phyloP scores from a whole-genome alignment of 2,329 filamentous ascomycete species.

The Ophiostoma montium region DNA sequence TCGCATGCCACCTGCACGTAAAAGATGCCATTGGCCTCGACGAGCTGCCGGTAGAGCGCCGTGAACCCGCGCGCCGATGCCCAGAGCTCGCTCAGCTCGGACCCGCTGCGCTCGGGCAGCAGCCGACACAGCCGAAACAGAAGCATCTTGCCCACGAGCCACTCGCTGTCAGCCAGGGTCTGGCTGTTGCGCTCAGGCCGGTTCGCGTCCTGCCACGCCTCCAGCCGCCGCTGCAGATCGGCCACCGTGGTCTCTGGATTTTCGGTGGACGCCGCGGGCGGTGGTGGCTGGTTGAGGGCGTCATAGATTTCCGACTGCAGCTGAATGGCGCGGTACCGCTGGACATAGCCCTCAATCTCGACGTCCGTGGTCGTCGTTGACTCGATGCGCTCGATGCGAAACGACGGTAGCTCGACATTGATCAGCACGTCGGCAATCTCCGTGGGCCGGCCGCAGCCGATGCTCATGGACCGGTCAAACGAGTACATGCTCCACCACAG shows the following conservation, averaged over 20 bases:
- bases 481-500: slow-evolving; percentile 19
- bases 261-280: neutral
- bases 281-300: slow-evolving; percentile 2
- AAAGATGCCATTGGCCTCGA: slow-evolving; percentile 16
- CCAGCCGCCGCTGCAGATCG: slow-evolving; percentile 6
- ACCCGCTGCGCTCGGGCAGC: slow-evolving; percentile 8
- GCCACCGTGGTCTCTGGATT: neutral
- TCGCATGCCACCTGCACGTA: slow-evolving; percentile 17
- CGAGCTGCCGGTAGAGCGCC: slow-evolving; percentile 13
- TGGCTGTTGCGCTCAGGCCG: slow-evolving; percentile 12
- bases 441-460: slow-evolving; percentile 14
- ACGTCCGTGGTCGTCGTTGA: slow-evolving; percentile 10
- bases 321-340: slow-evolving; percentile 15
- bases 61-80: slow-evolving; percentile 12
- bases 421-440: slow-evolving; percentile 16
- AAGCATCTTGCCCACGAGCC: slow-evolving; percentile 15
- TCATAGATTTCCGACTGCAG: slow-evolving; percentile 16
- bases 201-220: slow-evolving; percentile 9
- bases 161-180: slow-evolving; percentile 15
- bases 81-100: slow-evolving; percentile 14
- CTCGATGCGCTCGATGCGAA: slow-evolving; percentile 16
- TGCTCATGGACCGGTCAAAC: slow-evolving; percentile 16
- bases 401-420: slow-evolving; percentile 13
- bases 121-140: slow-evolving; percentile 13
- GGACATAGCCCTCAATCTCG: slow-evolving; percentile 15